phyloP scores from a whole-genome alignment of 2,329 filamentous ascomycete species.

The Xylaria sp. region DNA sequence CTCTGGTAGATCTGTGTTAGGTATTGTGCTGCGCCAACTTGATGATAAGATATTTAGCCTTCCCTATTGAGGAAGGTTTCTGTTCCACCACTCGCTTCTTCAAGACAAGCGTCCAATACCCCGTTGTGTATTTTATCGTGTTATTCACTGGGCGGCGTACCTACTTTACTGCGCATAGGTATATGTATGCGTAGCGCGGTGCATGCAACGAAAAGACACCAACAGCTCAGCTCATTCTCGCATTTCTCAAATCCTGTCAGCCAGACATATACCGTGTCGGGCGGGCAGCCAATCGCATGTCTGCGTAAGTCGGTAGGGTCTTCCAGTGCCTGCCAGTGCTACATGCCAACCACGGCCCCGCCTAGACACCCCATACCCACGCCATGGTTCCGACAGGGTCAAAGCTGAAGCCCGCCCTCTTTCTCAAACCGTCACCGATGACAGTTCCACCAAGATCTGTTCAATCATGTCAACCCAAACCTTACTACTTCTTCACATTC shows the following conservation, averaged over 20 bases:
- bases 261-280: background rate
- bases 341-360: background rate
- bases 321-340: no score
- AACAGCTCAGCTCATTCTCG: constrained; percentile 22
- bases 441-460: background rate
- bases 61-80: constrained; percentile 26
- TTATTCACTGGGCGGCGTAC: background rate
- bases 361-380: background rate
- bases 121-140: constrained; percentile 1
- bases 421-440: constrained; percentile 18
- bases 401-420: constrained; percentile 5
- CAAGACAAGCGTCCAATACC: constrained; percentile 3
- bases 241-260: constrained; percentile 26
- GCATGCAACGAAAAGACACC: background rate
- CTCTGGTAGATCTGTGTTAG: no score
- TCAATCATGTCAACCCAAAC: no score
- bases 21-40: background rate
- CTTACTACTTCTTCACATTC: no score
- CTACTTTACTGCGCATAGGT: background rate
- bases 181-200: background rate
- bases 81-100: constrained; percentile 14
- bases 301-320: background rate
- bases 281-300: background rate
- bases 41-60: constrained; percentile 28
- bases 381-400: background rate